Conservation (phyloP, 2,329 filamentous ascomycete species). For the Stenocarpella maydis region DNA sequence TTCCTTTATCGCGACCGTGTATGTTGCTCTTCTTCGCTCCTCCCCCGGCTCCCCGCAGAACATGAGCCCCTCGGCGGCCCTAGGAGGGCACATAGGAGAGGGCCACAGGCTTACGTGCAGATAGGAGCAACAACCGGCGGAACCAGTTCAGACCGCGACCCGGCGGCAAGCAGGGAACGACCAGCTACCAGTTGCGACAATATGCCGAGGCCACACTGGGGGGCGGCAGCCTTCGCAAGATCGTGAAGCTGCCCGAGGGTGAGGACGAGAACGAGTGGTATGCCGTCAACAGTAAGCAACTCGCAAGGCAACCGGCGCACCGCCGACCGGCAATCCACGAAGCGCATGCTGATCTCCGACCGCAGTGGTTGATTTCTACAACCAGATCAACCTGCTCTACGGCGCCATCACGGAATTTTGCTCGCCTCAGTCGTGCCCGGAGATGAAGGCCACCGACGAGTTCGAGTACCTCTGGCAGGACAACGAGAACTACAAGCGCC, state of each 20-base stretch:
- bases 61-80: neutral
- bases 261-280: conserved; percentile 99
- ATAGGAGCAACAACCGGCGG: conserved; percentile 84
- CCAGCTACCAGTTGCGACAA: conserved; percentile 89
- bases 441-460: conserved; percentile 99
- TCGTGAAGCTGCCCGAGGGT: conserved; percentile 95
- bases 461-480: conserved; percentile 99
- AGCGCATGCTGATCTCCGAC: conserved; percentile 1
- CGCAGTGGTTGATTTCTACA: conserved; percentile 99
- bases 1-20: conserved; percentile 85
- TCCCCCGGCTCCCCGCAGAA: conserved; percentile 43
- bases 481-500: conserved; percentile 89
- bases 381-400: conserved; percentile 98
- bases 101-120: conserved; percentile 2
- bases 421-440: conserved; percentile 94
- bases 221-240: conserved; percentile 92
- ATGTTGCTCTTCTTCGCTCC: conserved; percentile 59
- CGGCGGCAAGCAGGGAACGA: conserved; percentile 84
- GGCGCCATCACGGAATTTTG: conserved; percentile 99
- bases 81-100: neutral
- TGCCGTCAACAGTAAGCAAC: conserved; percentile 85
- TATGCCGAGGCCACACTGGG: conserved; percentile 98
- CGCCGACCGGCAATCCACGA: neutral
- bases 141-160: conserved; percentile 92
- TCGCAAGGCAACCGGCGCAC: conserved; percentile 40